These are phyloP conservation scores for Picea sitchensis DNA, from an alignment of 75 land plant genomes.

Conservation along the genomic window DNA sequence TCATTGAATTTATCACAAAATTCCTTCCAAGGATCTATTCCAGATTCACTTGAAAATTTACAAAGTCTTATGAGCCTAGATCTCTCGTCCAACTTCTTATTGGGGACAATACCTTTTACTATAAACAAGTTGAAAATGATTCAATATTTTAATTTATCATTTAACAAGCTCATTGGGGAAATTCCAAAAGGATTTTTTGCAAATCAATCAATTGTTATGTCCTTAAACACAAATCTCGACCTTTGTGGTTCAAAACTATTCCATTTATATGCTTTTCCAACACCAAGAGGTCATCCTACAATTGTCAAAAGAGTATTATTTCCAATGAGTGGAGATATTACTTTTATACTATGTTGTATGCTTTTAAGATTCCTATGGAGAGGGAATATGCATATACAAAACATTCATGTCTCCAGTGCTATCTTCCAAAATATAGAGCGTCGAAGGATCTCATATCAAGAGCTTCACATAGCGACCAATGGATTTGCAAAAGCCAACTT, in stretches of 20 bases:
- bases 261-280: slow-evolving; percentile 11
- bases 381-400: slow-evolving; percentile 1
- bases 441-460: slow-evolving; percentile 5
- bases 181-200: too few relatives aligned
- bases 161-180: too few relatives aligned
- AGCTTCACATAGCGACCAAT: not conserved
- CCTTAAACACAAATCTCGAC: too few relatives aligned
- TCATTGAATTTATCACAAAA: slow-evolving; percentile 25
- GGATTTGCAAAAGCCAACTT: not conserved
- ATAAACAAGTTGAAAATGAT: not conserved
- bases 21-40: slow-evolving; percentile 29
- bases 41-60: slow-evolving; percentile 9
- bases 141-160: too few relatives aligned
- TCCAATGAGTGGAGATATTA: not conserved
- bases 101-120: not conserved
- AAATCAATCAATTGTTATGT: too few relatives aligned
- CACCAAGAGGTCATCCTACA: slow-evolving; percentile 1
- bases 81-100: slow-evolving; percentile 27
- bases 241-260: not conserved
- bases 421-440: not conserved
- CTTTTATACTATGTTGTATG: not conserved
- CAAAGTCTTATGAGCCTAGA: slow-evolving; percentile 12
- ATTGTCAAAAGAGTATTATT: not conserved
- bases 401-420: not conserved
- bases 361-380: not conserved